Percentiles rank a stretch among this genome's conserved stretches.
Evolutionary conservation across 257 asterid genomes (phyloP).

Genomic region (Solanum medicagineum): DNA sequence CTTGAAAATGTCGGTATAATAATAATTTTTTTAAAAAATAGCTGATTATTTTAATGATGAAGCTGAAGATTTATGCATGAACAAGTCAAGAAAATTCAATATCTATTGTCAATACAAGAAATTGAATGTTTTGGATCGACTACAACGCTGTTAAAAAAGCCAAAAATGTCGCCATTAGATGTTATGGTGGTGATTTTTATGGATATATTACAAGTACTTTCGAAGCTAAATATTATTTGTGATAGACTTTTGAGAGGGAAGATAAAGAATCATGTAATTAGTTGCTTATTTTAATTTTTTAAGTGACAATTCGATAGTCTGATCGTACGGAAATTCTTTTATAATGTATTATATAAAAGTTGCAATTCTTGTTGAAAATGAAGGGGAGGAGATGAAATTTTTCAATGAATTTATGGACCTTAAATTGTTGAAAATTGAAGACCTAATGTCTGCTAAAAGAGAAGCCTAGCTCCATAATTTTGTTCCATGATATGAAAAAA

Average conservation of each 20-base stretch:
- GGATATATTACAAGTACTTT: too few species aligned
- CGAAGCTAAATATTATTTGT: neutral
- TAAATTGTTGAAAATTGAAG: neutral
- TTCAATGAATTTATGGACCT: neutral
- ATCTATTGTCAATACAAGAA: too few species aligned
- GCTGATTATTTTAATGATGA: too few species aligned
- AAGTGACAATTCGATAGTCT: neutral
- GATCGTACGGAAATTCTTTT: neutral
- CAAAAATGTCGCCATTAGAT: neutral
- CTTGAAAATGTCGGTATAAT: neutral
- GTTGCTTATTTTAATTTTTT: too few species aligned
- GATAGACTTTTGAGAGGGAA: too few species aligned
- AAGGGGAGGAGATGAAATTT: neutral
- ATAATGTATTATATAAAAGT: neutral
- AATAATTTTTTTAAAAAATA: neutral
- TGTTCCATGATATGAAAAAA: neutral
- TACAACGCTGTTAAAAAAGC: too few species aligned
- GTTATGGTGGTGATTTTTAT: neutral
- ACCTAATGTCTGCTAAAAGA: slow-evolving; percentile 11
- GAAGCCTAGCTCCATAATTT: slow-evolving; percentile 7
- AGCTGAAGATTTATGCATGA: neutral
- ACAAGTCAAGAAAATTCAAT: too few species aligned
- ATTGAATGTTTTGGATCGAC: too few species aligned
- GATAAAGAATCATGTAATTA: neutral
- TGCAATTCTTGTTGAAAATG: neutral